These are phyloP conservation scores for Claviceps humidiphila DNA, from an alignment of 2,329 filamentous ascomycete genomes.

Conservation along the genomic window DNA sequence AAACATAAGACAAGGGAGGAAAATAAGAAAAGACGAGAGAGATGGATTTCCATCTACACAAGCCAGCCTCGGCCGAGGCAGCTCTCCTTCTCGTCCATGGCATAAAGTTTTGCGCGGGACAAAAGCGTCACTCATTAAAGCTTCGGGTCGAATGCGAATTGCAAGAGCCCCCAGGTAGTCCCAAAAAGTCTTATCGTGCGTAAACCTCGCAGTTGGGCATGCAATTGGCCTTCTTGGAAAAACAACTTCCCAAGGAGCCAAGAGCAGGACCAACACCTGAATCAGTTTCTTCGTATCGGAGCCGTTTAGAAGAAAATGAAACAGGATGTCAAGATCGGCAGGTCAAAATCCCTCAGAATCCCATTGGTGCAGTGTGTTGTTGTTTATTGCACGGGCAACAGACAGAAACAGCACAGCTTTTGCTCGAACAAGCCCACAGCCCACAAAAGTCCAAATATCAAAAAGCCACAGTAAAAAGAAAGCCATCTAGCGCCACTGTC, in stretches of 20 bases:
- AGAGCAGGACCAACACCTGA: neutral
- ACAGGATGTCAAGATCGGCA: slow-evolving; percentile 11
- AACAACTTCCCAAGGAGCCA: neutral
- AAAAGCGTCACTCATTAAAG: slow-evolving; percentile 10
- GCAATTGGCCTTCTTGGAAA: neutral
- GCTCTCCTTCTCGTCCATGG: neutral
- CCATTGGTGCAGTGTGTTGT: slow-evolving; percentile 16
- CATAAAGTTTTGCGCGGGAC: slow-evolving; percentile 1
- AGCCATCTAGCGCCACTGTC: slow-evolving; percentile 15
- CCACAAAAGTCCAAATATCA: slow-evolving; percentile 12
- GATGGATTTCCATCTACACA: neutral
- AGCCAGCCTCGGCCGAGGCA: neutral
- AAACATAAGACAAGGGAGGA: neutral
- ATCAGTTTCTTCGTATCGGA: neutral
- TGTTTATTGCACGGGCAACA: too few species aligned
- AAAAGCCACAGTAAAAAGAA: slow-evolving; percentile 19
- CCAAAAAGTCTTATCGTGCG: slow-evolving; percentile 11
- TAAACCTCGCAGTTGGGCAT: neutral
- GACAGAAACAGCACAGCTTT: too few species aligned
- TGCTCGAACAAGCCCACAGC: slow-evolving; percentile 5
- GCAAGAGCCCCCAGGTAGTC: slow-evolving; percentile 23
- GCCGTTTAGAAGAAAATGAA: neutral
- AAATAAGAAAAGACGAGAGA: slow-evolving; percentile 8
- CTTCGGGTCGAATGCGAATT: slow-evolving; percentile 6
- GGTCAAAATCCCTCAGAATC: slow-evolving; percentile 28